These are phyloP conservation scores for Hemileccinum rubropunctum DNA, from an alignment of 768 basidiomycete genomes.

Conservation along the genomic window DNA sequence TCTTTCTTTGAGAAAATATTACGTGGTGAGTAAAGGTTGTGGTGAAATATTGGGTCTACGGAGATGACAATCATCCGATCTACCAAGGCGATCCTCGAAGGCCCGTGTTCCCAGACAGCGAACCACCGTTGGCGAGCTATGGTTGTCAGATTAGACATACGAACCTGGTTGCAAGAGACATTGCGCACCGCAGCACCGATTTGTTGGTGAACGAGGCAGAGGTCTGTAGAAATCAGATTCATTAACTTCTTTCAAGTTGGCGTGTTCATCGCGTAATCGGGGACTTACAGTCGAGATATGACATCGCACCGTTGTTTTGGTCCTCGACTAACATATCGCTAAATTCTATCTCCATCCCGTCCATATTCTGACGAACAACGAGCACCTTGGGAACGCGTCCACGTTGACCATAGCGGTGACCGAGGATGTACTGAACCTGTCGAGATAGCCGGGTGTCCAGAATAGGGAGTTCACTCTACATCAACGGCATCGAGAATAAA, in stretches of 20 bases:
- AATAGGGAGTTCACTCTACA: slow-evolving; percentile 65
- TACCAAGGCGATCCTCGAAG: slow-evolving; percentile 36
- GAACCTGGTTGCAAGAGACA: not conserved
- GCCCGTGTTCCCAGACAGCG: slow-evolving; percentile 19
- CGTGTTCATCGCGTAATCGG: not conserved
- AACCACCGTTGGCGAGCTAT: slow-evolving; percentile 33
- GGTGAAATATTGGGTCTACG: not conserved
- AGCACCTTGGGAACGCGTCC: slow-evolving; percentile 57
- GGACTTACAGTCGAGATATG: slow-evolving; percentile 82
- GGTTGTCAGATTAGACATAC: slow-evolving; percentile 2
- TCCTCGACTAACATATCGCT: slow-evolving; percentile 98
- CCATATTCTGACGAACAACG: slow-evolving; percentile 88
- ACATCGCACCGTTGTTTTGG: slow-evolving; percentile 92
- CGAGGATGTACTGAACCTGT: slow-evolving; percentile 86
- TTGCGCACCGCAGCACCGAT: slow-evolving; percentile 27
- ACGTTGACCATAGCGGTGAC: slow-evolving; percentile 56
- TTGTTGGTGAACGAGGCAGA: slow-evolving; percentile 35
- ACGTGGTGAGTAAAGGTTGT: too few relatives aligned
- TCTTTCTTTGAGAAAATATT: too few relatives aligned
- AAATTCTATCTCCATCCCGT: slow-evolving; percentile 92
- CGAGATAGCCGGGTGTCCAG: slow-evolving; percentile 73
- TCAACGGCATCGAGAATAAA: slow-evolving; percentile 1
- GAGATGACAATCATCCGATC: slow-evolving; percentile 4
- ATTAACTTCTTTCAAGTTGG: not conserved
- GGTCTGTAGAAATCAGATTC: slow-evolving; percentile 17